These are phyloP conservation scores for Cryptosporidium meleagridis DNA, from an alignment of 169 alveolate genomes.

Conservation along the genomic window DNA sequence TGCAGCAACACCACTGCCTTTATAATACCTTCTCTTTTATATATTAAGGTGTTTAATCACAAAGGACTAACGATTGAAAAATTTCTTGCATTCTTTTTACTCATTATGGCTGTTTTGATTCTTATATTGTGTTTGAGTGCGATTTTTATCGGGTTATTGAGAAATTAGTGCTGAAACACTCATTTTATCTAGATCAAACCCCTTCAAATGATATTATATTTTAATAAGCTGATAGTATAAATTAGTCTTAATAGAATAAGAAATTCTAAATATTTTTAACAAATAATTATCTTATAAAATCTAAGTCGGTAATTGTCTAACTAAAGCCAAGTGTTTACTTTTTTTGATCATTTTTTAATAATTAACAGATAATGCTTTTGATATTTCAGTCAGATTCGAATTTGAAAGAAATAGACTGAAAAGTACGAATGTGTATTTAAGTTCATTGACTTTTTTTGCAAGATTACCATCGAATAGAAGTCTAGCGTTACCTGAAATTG, in stretches of 20 bases:
- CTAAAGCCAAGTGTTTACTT: background rate
- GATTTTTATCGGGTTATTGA: constrained; percentile 11
- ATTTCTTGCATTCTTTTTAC: constrained; percentile 25
- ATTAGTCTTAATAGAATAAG: background rate
- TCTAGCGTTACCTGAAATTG: constrained; percentile 46
- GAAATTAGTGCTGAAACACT: background rate
- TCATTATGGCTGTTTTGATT: constrained; percentile 18
- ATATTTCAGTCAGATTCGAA: constrained; percentile 1
- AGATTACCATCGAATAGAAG: constrained; percentile 46
- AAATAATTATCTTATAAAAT: too few relatives aligned
- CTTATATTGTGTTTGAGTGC: constrained; percentile 57
- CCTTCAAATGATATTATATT: background rate
- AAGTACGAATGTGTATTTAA: constrained; percentile 41
- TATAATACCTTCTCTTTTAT: constrained; percentile 67
- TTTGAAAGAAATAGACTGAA: constrained; percentile 33
- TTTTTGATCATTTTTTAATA: too few relatives aligned
- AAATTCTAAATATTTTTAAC: too few relatives aligned
- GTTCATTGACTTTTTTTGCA: constrained; percentile 39
- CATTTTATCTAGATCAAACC: background rate
- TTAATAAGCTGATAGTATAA: too few relatives aligned
- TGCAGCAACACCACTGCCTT: constrained; percentile 73
- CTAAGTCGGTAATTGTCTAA: background rate
- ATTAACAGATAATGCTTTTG: constrained; percentile 15
- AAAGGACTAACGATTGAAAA: constrained; percentile 54
- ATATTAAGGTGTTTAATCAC: constrained; percentile 51